Evolutionary conservation across 768 basidiomycete species (phyloP), one percentile per base, ranked within the genome.

Genomic region (Boletus reticuloceps): DNA sequence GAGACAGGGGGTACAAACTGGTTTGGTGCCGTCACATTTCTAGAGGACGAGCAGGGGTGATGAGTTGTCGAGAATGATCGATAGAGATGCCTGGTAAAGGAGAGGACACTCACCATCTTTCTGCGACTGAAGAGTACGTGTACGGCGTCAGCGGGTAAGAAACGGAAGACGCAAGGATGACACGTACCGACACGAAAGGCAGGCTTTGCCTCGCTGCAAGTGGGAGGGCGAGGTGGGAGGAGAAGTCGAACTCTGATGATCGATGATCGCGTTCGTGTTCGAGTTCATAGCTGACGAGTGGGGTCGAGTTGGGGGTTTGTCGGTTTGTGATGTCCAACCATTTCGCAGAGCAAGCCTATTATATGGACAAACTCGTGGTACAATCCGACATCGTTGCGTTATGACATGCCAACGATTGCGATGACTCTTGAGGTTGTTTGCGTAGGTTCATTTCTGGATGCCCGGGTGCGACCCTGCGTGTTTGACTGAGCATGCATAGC

Each of bases 1-100:
- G 22, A 72, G 67, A 71, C 88, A 89, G 40, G 83, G 86, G 2
- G 81, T 81, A 65, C 88, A 89, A 11, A 79, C 72, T 2, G 87
- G 87, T 53, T 82, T 81, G 5, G 65, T 67, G 17, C 86, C 85
- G 61, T 89, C 86, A 59, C 88, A 89, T 75, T 82, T 83, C 87
- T 85, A 53, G 10, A 20, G 10, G 31, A 20, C n/a, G 37, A 29
- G 1, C 31, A 50, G 8, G 8, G 22, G 17, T 13, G 14, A 19
- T 29, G n/a, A 36, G 39, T 27, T 31, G 31, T 31, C 34, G 22
- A 5, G 17, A 25, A 6, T 14, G 1, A 19, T 5, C 17, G 13
- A 32, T 31, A 20, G n/a, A n/a, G n/a, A n/a, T n/a, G n/a, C n/a
- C n/a, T n/a, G 20, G 22, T 8, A 17, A 20, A 8, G 4, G 16